Base-by-base conservation (phyloP, 495 filamentous ascomycete genomes). In the Penicillium antarcticum region DNA sequence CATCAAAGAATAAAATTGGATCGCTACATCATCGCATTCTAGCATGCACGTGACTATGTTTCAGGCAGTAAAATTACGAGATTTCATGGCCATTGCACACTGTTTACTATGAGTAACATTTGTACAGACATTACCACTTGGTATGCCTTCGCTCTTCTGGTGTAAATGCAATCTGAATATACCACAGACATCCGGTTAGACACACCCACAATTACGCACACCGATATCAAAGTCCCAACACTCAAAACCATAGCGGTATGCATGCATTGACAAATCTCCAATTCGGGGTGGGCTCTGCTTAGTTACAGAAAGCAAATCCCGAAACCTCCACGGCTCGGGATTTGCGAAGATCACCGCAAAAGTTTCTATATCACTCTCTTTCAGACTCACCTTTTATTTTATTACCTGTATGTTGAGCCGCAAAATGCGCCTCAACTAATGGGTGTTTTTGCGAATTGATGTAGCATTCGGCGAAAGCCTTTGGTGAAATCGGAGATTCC, bases 301-400 rank as follows among this genome's bases (percentile, higher is more conserved):
- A 40, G 45, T 34, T 47, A 37, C 37, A 23, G 45, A 42, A 53
- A 65, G 53, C 62, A 65, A 65, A 65, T 60, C 62, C 62, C 62
- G 62, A 57, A 60, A 10, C 17, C 60, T 54, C 58, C 56, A 62
- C 59, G 56, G 40, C 50, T 62, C 62, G 62, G 62, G 62, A 58
- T 65, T 65, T 65, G 62, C 31, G 35, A 40, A 45, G 49, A 51
- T 56, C 62, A 39, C 56, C 50, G 43, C 45, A 5, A 24, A 40
- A 41, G 24, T 56, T 48, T 65, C 43, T 58, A 65, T 65, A 63
- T 63, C 60, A 63, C 34, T 24, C 37, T 13, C n/a, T 36, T 18
- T 46, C 47, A 13, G 21, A 36, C 36, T 19, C 24, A 24, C 3
- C 19, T 37, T n/a, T 39, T 31, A 32, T 9, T 31, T 31, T 19